Conservation (phyloP, 192 early-diverging fungal genomes). For the Chytriomyces sp. region DNA sequence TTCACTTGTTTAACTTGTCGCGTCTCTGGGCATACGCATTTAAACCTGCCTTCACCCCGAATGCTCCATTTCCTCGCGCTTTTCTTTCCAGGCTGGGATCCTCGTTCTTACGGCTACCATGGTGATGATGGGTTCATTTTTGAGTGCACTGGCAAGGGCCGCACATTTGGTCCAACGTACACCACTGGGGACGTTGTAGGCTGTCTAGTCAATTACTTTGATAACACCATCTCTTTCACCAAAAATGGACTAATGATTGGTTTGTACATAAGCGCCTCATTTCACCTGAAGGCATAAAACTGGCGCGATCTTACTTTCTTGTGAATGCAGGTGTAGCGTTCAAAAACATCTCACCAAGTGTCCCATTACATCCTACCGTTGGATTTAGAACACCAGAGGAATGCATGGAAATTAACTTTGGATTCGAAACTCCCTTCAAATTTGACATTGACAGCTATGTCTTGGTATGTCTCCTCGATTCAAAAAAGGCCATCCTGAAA, state of each 20-base stretch:
- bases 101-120: slow-evolving; percentile 93
- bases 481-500: background rate
- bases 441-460: slow-evolving; percentile 77
- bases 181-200: slow-evolving; percentile 94
- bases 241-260: slow-evolving; percentile 86
- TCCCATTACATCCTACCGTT: slow-evolving; percentile 69
- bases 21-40: background rate
- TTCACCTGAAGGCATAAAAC: background rate
- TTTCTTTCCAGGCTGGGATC: slow-evolving; percentile 76
- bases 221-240: slow-evolving; percentile 82
- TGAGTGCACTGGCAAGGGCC: slow-evolving; percentile 73
- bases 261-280: background rate
- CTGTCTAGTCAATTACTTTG: slow-evolving; percentile 87
- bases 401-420: slow-evolving; percentile 79
- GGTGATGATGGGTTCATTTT: slow-evolving; percentile 93
- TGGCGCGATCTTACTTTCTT: background rate
- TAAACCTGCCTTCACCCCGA: slow-evolving; percentile 1
- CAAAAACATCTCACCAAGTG: slow-evolving; percentile 44
- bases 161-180: slow-evolving; percentile 84
- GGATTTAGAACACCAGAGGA: slow-evolving; percentile 79
- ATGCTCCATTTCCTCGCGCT: background rate
- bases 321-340: slow-evolving; percentile 31
- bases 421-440: slow-evolving; percentile 62
- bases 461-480: slow-evolving; percentile 28
- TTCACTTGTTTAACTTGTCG: background rate